Evolutionary conservation across 2,329 filamentous ascomycete species (phyloP).

Genomic region (Alternaria sp.): DNA sequence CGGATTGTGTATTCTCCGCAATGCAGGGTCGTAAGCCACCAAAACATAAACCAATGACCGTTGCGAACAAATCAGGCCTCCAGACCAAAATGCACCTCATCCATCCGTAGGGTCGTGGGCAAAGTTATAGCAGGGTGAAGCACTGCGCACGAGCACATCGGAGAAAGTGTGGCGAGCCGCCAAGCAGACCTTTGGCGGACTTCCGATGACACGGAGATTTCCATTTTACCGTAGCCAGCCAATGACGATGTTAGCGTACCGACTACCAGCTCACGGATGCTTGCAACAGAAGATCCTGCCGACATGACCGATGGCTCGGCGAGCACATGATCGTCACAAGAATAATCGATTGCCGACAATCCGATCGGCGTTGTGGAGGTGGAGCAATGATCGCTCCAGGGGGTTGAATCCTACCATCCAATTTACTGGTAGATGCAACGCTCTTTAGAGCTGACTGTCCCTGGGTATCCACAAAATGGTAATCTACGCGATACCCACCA

Average conservation of each 20-base stretch:
- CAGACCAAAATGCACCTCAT: no score
- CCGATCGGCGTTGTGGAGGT: neutral
- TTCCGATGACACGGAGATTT: neutral
- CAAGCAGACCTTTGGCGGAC: neutral
- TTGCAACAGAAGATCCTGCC: neutral
- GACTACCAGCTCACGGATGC: neutral
- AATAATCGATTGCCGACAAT: neutral
- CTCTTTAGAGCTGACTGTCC: neutral
- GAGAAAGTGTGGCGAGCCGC: neutral
- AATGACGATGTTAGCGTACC: neutral
- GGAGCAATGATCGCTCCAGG: conserved; percentile 4
- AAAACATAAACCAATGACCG: no score
- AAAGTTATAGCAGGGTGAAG: neutral
- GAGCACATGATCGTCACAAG: neutral
- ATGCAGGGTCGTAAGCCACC: neutral
- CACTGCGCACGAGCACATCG: neutral
- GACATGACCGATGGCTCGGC: neutral
- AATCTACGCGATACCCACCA: no score
- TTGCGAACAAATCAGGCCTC: no score
- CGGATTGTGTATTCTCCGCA: neutral
- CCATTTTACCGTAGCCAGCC: neutral
- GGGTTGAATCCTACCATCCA: neutral
- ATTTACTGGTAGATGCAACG: neutral
- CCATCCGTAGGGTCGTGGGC: neutral
- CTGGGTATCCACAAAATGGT: no score